Evolutionary conservation across 768 basidiomycete genomes (phyloP).

Genomic region (Cytidiella melzeri): DNA sequence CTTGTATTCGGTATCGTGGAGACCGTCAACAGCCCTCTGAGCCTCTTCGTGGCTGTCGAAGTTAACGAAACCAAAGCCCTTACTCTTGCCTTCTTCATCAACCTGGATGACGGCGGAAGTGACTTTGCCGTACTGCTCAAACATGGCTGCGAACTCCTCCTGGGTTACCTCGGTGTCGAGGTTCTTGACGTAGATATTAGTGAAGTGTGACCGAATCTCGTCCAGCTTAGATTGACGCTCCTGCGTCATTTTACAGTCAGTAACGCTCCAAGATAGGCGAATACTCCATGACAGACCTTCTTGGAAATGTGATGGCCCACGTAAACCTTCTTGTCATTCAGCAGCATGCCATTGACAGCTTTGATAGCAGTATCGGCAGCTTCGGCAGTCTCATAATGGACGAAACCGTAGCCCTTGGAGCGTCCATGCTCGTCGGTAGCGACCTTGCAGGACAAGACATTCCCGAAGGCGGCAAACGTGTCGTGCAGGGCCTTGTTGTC

Average conservation of each 20-base stretch:
- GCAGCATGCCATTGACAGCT: slow-evolving; percentile 96
- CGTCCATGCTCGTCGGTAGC: slow-evolving; percentile 93
- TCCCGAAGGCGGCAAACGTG: slow-evolving; percentile 98
- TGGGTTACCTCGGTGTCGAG: slow-evolving; percentile 77
- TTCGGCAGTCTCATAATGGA: slow-evolving; percentile 98
- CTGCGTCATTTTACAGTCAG: too few relatives aligned
- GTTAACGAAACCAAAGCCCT: slow-evolving; percentile 99
- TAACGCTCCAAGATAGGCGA: too few relatives aligned
- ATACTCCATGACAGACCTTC: slow-evolving; percentile 67
- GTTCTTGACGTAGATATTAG: slow-evolving; percentile 99
- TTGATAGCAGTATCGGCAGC: slow-evolving; percentile 95
- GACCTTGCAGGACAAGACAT: slow-evolving; percentile 98
- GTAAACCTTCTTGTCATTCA: slow-evolving; percentile 99
- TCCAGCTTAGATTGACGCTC: slow-evolving; percentile 98
- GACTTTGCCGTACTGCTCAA: slow-evolving; percentile 70
- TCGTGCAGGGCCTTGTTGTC: slow-evolving; percentile 99
- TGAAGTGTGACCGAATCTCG: slow-evolving; percentile 95
- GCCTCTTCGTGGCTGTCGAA: slow-evolving; percentile 91
- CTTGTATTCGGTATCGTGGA: slow-evolving; percentile 80
- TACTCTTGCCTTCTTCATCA: slow-evolving; percentile 89
- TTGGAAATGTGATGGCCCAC: slow-evolving; percentile 97
- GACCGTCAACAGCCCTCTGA: slow-evolving; percentile 77
- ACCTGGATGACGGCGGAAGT: slow-evolving; percentile 83
- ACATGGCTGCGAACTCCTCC: slow-evolving; percentile 82
- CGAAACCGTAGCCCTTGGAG: slow-evolving; percentile 97